Evolutionary conservation across 2,329 filamentous ascomycete species (phyloP), one percentile per base, ranked within the genome.

Genomic region (Paecilomyces variotii): DNA sequence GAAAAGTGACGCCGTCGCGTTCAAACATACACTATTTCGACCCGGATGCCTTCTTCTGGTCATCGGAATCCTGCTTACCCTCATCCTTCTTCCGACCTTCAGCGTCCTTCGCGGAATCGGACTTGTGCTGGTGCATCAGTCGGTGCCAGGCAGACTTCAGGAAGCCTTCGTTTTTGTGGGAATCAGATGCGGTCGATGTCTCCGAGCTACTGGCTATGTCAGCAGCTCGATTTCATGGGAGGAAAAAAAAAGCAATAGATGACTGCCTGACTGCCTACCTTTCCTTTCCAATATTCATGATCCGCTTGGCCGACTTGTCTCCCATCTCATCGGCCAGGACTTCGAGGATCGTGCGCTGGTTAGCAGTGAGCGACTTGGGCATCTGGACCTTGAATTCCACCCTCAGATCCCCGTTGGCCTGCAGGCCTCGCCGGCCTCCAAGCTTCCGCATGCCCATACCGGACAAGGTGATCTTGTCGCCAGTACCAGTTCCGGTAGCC

Each of bases 321-420:
- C 84, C 87, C 86, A 99, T 88, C 78, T 99, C 94, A 68, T 99
- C 92, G 5, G 94, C 94, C 63, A 99, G 84, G 85, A 97, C 93
- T 78, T 99, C 94, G 52, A 96, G 78, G 60, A 99, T 89, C 0
- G 90, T 95, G 57, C 94, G 84, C 79, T 99, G 92, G 77, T 96
- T 97, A 53, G 88, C 84, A 57, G 84, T 91, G 63, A 99, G 81
- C 69, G 93, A 97, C 77, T 96, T 97, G 53, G 94, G 94, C 90
- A 97, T 96, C 57, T 84, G 80, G 53, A 99, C 90, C 73, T 91
- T 91, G 82, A 96, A 99, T 73, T 99, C 93, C 5, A 99, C 91
- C 71, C 86, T 88, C 60, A 99, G 78, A 70, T 99, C 94, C 63
- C 94, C 94, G 30, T 82, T 84, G 45, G 82, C 82, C 32, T 63